Evolutionary conservation across 805 yeast genomes (phyloP), one percentile per base, ranked within the genome.

Genomic region (Vanderwaltozyma tropicalis): DNA sequence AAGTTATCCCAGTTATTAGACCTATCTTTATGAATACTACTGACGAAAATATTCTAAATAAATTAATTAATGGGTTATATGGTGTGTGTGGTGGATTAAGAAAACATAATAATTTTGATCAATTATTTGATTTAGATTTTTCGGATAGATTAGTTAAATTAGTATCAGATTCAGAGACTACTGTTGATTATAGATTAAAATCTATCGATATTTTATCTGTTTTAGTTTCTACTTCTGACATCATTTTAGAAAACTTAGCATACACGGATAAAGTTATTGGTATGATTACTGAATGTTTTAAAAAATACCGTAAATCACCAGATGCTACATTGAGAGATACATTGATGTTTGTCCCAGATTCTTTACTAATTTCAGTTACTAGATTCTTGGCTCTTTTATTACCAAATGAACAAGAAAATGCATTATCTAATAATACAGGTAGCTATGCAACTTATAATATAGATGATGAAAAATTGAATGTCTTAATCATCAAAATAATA

Each of bases 311-410:
- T 10, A 71, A 70, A 40, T 42, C 35, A 17, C 34, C 47, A 6
- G 50, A 42, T 5, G 52, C 62, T 7, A 52, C 74, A 1, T 64
- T 85, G 5, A 72, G 80, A 32, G 94, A 83, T 49, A 73, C 84
- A 0, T 57, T 86, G 28, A 79, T 84, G 76, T 73, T 78, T 38
- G 72, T 78, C 2, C 87, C 89, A 0, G 80, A 77, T 46, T 80
- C 77, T n/a, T 53, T 82, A 21, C 56, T 81, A 15, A 46, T 71
- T 1, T 64, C 74, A 12, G 64, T 79, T 15, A 58, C 84, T 15
- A 68, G 71, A 29, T 62, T 85, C 34, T 60, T 81, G 5, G 70
- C 74, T 2, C 64, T 71, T 24, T 44, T 83, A 2, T 56, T 85
- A 15, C 94, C 95, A 0, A 55, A 57, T 10, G 64, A 54, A 32